phyloP scores from a whole-genome alignment of 2,329 filamentous ascomycete genomes.

The Microcyclospora tardicrescens region DNA sequence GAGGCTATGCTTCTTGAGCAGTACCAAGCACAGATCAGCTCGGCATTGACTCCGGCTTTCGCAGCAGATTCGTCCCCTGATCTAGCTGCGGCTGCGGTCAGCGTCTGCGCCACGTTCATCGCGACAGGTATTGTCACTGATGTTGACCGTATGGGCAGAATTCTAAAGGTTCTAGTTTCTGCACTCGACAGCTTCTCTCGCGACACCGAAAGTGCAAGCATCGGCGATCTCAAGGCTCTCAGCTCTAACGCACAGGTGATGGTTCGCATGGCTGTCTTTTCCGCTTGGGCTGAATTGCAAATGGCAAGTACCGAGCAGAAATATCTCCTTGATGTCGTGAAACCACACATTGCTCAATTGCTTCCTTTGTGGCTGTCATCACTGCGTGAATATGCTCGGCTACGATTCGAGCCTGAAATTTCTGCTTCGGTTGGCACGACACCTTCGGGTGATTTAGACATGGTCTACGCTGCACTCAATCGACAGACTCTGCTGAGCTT shows the following conservation, averaged over 20 bases:
- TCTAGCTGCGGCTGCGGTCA: conserved; percentile 86
- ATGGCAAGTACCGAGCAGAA: conserved; percentile 86
- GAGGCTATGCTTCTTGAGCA: conserved; percentile 93
- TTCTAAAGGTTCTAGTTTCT: conserved; percentile 81
- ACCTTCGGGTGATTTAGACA: conserved; percentile 76
- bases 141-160: conserved; percentile 95
- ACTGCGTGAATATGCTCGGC: conserved; percentile 78
- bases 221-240: conserved; percentile 82
- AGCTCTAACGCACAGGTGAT: conserved; percentile 96
- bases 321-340: conserved; percentile 77
- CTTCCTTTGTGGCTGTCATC: conserved; percentile 92
- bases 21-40: conserved; percentile 96
- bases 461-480: conserved; percentile 88
- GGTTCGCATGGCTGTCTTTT: conserved; percentile 96
- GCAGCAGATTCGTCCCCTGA: conserved; percentile 92
- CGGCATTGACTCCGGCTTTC: conserved; percentile 89
- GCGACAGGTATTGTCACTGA: conserved; percentile 95
- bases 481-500: conserved; percentile 86
- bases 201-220: conserved; percentile 68
- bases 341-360: conserved; percentile 76
- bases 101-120: conserved; percentile 96
- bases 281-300: conserved; percentile 93
- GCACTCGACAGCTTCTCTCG: conserved; percentile 82
- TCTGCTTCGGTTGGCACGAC: conserved; percentile 77
- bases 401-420: conserved; percentile 94